Conservation (phyloP, 495 filamentous ascomycete genomes). For the Penicillium argentinense region DNA sequence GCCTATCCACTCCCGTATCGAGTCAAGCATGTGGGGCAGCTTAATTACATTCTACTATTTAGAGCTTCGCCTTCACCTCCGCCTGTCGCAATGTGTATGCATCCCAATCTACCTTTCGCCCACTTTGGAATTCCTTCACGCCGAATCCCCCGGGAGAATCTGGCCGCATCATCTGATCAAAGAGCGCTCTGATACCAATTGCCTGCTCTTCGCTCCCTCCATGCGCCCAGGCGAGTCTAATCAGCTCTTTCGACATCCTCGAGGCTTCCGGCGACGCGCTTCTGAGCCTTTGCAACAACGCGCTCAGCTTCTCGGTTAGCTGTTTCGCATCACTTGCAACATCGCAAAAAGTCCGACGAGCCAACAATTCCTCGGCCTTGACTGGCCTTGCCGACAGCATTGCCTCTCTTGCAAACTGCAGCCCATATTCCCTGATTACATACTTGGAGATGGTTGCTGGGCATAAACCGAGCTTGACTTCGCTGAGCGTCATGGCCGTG, state of each 20-base stretch:
- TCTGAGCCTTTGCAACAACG: conserved; percentile 11
- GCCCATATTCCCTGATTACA: conserved; percentile 30
- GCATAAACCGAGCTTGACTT: conserved; percentile 33
- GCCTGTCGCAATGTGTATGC: neutral
- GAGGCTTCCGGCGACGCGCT: conserved; percentile 19
- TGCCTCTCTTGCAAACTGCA: conserved; percentile 26
- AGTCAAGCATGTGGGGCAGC: too few relatives aligned
- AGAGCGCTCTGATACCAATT: conserved; percentile 15
- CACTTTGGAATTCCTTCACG: conserved; percentile 20
- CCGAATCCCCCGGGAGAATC: conserved; percentile 21
- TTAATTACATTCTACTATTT: neutral
- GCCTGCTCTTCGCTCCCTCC: conserved; percentile 10
- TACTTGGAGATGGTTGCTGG: conserved; percentile 36
- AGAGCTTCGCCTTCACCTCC: neutral
- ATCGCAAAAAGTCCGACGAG: conserved; percentile 17
- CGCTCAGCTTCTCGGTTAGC: conserved; percentile 6
- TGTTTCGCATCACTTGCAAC: conserved; percentile 8
- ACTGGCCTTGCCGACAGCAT: conserved; percentile 33
- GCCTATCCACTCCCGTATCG: too few relatives aligned
- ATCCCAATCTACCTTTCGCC: conserved; percentile 24
- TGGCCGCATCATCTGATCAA: conserved; percentile 24
- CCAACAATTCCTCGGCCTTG: conserved; percentile 20
- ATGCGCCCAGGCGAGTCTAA: conserved; percentile 23
- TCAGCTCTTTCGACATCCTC: conserved; percentile 25
- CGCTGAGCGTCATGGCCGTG: conserved; percentile 31